Base-by-base conservation (phyloP, 1,284 basidiomycete species). In the Vanrija sp. region DNA sequence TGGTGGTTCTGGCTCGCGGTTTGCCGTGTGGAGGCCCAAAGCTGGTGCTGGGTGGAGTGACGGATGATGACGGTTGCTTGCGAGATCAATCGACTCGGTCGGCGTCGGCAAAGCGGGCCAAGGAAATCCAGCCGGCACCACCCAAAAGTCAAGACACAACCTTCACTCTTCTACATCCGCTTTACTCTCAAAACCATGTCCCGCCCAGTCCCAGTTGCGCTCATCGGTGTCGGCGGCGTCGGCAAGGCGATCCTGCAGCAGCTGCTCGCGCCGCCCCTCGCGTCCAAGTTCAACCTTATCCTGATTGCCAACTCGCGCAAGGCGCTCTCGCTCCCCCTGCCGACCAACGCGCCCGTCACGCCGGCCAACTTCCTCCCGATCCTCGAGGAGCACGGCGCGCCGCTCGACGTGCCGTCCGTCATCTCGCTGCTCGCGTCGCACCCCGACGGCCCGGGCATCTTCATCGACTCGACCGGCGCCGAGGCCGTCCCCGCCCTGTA, bases 391-490 rank as follows among this genome's bases (percentile, higher is more conserved):
- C 62, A 78, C 39, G 74, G 70, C 7, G 58, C 64, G 14, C 65
- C 73, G 3, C 71, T 79, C 26, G 75, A 78, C 53, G 68, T 86
- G 7, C 58, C 66, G 75, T 75, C 68, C 1, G 64, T 79, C 62
- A 72, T 79, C 46, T 69, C 72, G 3, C 66, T 76, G 9, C 73
- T 80, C 38, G 66, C 73, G 25, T 55, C 61, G 16, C 68, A 71
- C 76, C 54, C 80, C 82, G 60, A 80, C 80, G 45, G 70, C 71
- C 83, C 83, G 52, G 86, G 89, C 29, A 86, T 90, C 3, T 75
- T 99, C 19, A 88, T 99, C 56, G 95, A 99, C 78, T 96, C 94
- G 75, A 98, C 96, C 0, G 90, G 92, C 1, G 87, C 89, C 40
- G 88, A 94, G 49, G 80, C 80, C 16, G 84, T 98, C 38, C 95